Base-by-base conservation (phyloP, 768 basidiomycete genomes). In the Pleurotus salmoneostramineus region DNA sequence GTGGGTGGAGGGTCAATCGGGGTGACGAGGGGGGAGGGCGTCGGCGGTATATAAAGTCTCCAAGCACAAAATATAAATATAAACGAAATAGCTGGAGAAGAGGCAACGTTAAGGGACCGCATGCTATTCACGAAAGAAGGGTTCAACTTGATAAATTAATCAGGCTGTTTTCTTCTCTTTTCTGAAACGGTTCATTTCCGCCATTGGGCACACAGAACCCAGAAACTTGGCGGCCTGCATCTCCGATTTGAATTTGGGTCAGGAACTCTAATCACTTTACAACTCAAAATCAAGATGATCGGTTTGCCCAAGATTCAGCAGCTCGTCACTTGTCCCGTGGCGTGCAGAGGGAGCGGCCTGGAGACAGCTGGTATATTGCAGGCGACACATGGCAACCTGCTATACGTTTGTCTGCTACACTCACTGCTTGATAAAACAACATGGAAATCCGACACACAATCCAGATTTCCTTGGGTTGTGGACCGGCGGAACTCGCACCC, bases 231-330 rank as follows among this genome's bases (percentile, higher is more conserved):
- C 58, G 21, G 21, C 60, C 52, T 43, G 27, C 31, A 47, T 50
- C 54, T 42, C 54, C 44, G 68, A 77, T 77, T 75, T 75, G 72
- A 75, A 74, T 77, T 72, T 49, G 58, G 15, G 60, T 61, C 50
- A 65, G 65, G 69, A 74, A 81, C 78, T 74, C 75, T 79, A 79
- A 79, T 76, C 72, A 78, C 78, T 75, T 72, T 79, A 78, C 79
- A 79, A 77, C 76, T 71, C 71, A 77, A 75, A 73, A 68, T 65
- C 50, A 61, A 60, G 51, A 57, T 60, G 59, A 63, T 65, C 63
- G 62, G 48, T 32, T 58, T 49, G 42, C 21, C 21, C 21, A 27
- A 35, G 44, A 37, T 32, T 57, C 45, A 44, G 35, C 21, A 27
- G 21, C 2, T 27, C 21, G 21, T 27, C 21, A 27, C 21, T 27